Percentiles rank a stretch among this genome's conserved stretches.
Evolutionary conservation across 2,329 filamentous ascomycete species (phyloP).

Genomic region (Pyrenophora graminea): DNA sequence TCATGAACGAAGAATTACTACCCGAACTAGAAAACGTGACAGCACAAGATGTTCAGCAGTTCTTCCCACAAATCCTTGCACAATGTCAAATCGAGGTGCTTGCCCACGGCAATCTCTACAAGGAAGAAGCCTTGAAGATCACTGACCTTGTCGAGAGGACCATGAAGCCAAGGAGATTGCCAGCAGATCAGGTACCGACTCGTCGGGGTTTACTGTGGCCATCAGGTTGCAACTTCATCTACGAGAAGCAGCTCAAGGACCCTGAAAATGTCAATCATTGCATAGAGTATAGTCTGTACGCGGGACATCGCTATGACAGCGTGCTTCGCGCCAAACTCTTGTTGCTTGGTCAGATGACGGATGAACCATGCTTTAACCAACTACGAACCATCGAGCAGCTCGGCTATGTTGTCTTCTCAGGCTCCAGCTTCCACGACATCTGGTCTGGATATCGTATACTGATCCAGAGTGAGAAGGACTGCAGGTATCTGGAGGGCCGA

Average conservation of each 20-base stretch:
- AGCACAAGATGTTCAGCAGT: slow-evolving; percentile 72
- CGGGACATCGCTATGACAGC: slow-evolving; percentile 61
- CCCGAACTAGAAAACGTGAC: slow-evolving; percentile 77
- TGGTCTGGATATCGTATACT: slow-evolving; percentile 81
- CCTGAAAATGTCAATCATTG: slow-evolving; percentile 75
- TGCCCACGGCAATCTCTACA: slow-evolving; percentile 90
- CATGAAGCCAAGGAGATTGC: slow-evolving; percentile 73
- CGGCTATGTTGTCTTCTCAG: slow-evolving; percentile 93
- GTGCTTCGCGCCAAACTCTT: slow-evolving; percentile 73
- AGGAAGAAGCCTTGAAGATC: slow-evolving; percentile 85
- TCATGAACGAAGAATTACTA: slow-evolving; percentile 77
- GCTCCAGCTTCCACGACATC: slow-evolving; percentile 72
- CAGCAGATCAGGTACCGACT: slow-evolving; percentile 78
- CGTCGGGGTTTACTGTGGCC: slow-evolving; percentile 77
- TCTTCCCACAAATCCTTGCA: slow-evolving; percentile 77
- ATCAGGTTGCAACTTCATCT: slow-evolving; percentile 80
- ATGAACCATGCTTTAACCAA: slow-evolving; percentile 93
- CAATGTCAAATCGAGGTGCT: slow-evolving; percentile 88
- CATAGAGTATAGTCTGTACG: slow-evolving; percentile 54
- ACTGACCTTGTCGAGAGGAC: slow-evolving; percentile 80
- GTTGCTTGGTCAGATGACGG: slow-evolving; percentile 84
- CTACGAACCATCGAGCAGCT: slow-evolving; percentile 96
- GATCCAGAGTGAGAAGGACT: slow-evolving; percentile 88
- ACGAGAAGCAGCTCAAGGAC: slow-evolving; percentile 78
- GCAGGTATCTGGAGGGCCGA: slow-evolving; percentile 80